Evolutionary conservation across 768 basidiomycete species (phyloP), one percentile per base, ranked within the genome.

Genomic region (Lentinus brumalis): DNA sequence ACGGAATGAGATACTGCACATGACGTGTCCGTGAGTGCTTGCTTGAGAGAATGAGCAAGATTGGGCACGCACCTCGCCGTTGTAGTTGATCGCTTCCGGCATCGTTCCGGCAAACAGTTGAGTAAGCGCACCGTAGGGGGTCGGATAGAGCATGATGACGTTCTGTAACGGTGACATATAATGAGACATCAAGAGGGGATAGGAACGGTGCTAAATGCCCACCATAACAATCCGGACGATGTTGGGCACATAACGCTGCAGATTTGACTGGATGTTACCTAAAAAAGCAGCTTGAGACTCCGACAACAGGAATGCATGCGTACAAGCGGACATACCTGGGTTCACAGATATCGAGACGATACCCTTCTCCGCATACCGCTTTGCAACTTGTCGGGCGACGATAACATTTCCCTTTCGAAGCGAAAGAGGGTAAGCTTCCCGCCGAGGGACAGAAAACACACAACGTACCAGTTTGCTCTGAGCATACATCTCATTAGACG

Each of bases 331-430:
- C 63, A 58, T 47, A 69, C 84, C 83, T 2, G 85, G 83, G 58
- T 84, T 77, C 35, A 83, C 64, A 7, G 80, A 71, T 32, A 64
- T 53, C n/a, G 79, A 79, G 0, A 85, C 71, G 53, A 86, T 78
- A 30, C 67, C 64, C 8, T 80, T 77, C 60, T 81, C 66, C 18
- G 71, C 78, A 61, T 82, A 81, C 53, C 81, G 75, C 59, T 79
- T 71, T 14, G 80, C 81, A 12, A 83, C 67, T 66, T 85, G 83
- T 18, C 72, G 66, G 3, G 82, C 75, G 5, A 80, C 69, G 6
- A 84, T 73, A 0, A 79, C 73, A 54, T 83, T 79, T 10, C 73
- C 83, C 81, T 83, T 46, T 1, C 11, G 31, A n/a, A 16, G 21
- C 9, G 5, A 50, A 30, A 40, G n/a, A 41, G 26, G 1, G 11